phyloP scores from a whole-genome alignment of 1,284 basidiomycete species.

The Vanrija pseudolonga region DNA sequence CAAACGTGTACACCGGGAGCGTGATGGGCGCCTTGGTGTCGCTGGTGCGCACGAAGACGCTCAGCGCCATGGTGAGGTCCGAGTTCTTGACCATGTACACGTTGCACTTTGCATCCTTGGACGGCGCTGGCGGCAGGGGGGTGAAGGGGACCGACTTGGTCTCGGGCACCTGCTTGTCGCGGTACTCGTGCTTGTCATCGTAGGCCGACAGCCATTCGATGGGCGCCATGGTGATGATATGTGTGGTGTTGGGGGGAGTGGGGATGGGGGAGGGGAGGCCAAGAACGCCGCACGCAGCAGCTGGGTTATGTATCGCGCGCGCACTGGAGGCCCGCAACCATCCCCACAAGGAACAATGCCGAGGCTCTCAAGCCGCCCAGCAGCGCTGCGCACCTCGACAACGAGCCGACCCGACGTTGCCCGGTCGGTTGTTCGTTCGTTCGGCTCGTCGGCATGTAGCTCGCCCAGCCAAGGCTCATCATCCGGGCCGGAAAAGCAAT shows the following conservation, averaged over 20 bases:
- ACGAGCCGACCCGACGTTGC: too few species aligned
- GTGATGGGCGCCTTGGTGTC: constrained; percentile 4
- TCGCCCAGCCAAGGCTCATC: too few species aligned
- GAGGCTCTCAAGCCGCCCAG: too few species aligned
- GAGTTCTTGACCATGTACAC: constrained; percentile 9
- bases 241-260: background rate
- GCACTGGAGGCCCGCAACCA: too few species aligned
- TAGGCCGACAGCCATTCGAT: constrained; percentile 9
- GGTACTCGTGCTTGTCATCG: constrained; percentile 14
- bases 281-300: too few species aligned
- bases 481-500: too few species aligned
- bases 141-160: constrained; percentile 3
- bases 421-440: too few species aligned
- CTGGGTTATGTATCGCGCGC: too few species aligned
- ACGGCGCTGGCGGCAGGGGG: constrained; percentile 4
- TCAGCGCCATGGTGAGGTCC: constrained; percentile 16
- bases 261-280: background rate
- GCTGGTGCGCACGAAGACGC: constrained; percentile 14
- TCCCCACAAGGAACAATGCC: too few species aligned
- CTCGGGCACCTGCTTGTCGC: constrained; percentile 8
- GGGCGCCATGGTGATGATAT: background rate
- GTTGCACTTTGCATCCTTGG: constrained; percentile 8
- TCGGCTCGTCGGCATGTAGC: too few species aligned
- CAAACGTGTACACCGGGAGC: constrained; percentile 13
- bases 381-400: too few species aligned